These are phyloP conservation scores for Candida saitoana DNA, from an alignment of 805 yeast species.

Conservation along the genomic window DNA sequence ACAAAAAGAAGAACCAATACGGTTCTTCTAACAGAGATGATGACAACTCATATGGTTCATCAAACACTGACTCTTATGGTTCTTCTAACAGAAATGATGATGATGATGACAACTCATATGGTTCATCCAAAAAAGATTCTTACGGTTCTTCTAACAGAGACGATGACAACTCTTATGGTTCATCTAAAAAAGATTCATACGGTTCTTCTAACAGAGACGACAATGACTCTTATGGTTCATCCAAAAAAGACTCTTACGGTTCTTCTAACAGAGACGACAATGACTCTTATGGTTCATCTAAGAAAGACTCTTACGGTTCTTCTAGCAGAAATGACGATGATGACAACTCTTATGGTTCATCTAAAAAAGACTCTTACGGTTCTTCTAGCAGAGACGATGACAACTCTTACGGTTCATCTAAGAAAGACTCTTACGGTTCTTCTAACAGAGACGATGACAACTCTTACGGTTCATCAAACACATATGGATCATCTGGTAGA, in stretches of 20 bases:
- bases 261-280: background rate
- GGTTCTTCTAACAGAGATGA: background rate
- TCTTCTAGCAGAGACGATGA: background rate
- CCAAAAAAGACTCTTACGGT: constrained; percentile 3
- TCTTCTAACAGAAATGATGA: constrained; percentile 3
- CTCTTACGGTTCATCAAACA: constrained; percentile 13
- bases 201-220: constrained; percentile 4
- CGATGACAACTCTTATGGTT: constrained; percentile 13
- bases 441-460: constrained; percentile 8
- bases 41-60: constrained; percentile 10
- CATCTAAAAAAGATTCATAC: constrained; percentile 9
- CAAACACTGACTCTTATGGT: constrained; percentile 13
- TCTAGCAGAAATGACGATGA: constrained; percentile 4
- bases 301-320: constrained; percentile 10
- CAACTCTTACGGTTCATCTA: background rate
- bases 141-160: constrained; percentile 1
- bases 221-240: constrained; percentile 14
- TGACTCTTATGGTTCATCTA: constrained; percentile 17
- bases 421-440: constrained; percentile 13
- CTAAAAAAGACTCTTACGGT: constrained; percentile 9
- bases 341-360: constrained; percentile 15
- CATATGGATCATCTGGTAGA: constrained; percentile 1
- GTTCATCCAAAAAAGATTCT: constrained; percentile 15
- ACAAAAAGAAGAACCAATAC: constrained; percentile 14
- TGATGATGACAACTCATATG: constrained; percentile 14